Conservation (phyloP, 1,139 yeast genomes). For the Meyerozyma carpophila region DNA sequence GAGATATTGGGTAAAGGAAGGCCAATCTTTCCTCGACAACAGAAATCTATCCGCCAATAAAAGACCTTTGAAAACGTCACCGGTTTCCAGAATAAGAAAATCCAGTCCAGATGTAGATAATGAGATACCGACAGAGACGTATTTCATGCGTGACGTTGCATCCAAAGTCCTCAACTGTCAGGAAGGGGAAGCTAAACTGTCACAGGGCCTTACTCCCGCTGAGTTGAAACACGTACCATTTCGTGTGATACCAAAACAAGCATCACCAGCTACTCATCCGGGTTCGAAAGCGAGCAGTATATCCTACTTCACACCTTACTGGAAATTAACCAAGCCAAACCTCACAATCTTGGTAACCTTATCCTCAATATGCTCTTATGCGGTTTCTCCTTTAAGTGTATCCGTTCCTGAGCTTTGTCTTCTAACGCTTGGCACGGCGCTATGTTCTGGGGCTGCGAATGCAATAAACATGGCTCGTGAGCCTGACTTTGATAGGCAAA, state of each 20-base stretch:
- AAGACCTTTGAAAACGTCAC: conserved; percentile 2
- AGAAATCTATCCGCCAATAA: conserved; percentile 16
- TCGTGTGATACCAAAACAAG: conserved; percentile 40
- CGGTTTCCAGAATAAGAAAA: background rate
- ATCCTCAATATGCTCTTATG: conserved; percentile 90
- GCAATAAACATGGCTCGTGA: conserved; percentile 97
- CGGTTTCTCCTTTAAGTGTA: conserved; percentile 78
- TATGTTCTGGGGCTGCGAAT: conserved; percentile 91
- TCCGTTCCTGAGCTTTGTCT: conserved; percentile 65
- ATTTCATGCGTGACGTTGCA: conserved; percentile 22
- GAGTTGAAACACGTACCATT: conserved; percentile 46
- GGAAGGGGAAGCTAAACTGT: conserved; percentile 26
- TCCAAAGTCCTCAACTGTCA: conserved; percentile 36
- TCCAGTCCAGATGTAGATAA: background rate
- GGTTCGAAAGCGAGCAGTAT: conserved; percentile 18
- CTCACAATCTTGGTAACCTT: conserved; percentile 83
- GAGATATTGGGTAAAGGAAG: conserved; percentile 20
- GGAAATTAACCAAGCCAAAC: conserved; percentile 84
- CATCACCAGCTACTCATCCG: conserved; percentile 4
- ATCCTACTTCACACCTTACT: conserved; percentile 49
- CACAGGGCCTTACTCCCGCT: conserved; percentile 13
- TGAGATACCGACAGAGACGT: background rate
- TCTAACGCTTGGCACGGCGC: conserved; percentile 78
- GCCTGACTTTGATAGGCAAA: conserved; percentile 79
- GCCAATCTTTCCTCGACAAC: conserved; percentile 32